Evolutionary conservation across 345 rosid species (phyloP), one percentile per base, ranked within the genome.

Genomic region (Pseudoturritis turrita): DNA sequence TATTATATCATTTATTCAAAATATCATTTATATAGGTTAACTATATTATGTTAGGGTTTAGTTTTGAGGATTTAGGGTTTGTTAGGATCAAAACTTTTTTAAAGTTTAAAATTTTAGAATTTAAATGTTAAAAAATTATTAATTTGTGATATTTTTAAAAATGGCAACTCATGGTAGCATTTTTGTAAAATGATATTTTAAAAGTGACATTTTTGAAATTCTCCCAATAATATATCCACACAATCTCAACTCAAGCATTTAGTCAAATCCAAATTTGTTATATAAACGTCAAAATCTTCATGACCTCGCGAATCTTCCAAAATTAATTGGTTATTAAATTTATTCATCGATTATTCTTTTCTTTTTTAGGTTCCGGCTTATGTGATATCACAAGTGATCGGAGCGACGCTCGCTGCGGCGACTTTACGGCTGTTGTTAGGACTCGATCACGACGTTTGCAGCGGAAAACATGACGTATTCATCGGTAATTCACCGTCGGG

Each of bases 401-500:
- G 98, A 58, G 73, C 99, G 10, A 86, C 96, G 1, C 72, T 96
- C 0, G 98, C 97, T 0, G 84, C 94, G 0, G 98, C 92, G 10
- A 96, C 98, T 3, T 81, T 96, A 10, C 72, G 97, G 13, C 57
- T 92, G 45, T 17, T 95, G 25, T 92, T 95, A 46, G 74, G 77
- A 25, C 74, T 78, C 12, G 72, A 78, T 54, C 52, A 77, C 0
- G 77, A 77, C 19, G 81, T 77, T 36, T 77, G 80, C 47, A 73
- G 72, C 1, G 99, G 94, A 7, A 65, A 73, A 13, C 83, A 89
- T 4, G 80, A 95, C 56, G 86, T 76, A 0, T 95, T 95, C 17
- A 73, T 81, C 0, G 99, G 99, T 74, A 91, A 98, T 3, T 12
- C 76, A n/a, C 98, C 99, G 1, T 41, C 86, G 0, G 99, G 99